Conservation (phyloP, 441 rosid genomes). For the Heliophila coronopifolia region DNA sequence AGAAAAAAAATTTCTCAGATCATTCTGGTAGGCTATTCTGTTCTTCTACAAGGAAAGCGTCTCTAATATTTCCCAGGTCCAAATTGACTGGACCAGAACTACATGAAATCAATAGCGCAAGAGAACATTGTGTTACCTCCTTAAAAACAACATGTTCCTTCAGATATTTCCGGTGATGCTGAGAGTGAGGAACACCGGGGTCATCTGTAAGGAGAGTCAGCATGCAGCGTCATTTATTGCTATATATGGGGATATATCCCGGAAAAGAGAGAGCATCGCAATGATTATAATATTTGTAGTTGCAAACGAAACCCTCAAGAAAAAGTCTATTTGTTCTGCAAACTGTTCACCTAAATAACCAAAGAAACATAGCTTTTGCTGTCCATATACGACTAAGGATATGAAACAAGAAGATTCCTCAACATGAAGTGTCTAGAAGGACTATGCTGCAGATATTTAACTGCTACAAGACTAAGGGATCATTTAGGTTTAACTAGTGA, state of each 20-base stretch:
- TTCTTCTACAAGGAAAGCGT: neutral
- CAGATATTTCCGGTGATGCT: conserved; percentile 75
- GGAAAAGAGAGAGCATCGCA: conserved; percentile 9
- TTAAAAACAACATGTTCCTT: conserved; percentile 92
- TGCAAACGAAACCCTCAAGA: conserved; percentile 4
- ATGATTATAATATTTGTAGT: neutral
- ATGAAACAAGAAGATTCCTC: conserved; percentile 17
- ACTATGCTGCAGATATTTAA: conserved; percentile 1
- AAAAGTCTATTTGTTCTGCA: conserved; percentile 1
- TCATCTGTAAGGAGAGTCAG: conserved; percentile 57
- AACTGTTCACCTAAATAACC: conserved; percentile 9
- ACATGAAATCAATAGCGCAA: conserved; percentile 14
- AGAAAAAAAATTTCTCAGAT: neutral
- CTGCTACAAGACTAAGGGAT: conserved; percentile 6
- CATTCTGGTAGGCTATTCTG: neutral
- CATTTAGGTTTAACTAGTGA: conserved; percentile 5
- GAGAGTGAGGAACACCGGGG: conserved; percentile 69
- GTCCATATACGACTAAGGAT: conserved; percentile 8
- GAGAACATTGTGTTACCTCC: conserved; percentile 54
- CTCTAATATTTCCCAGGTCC: neutral
- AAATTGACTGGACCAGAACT: conserved; percentile 1
- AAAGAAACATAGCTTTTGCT: conserved; percentile 5
- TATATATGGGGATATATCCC: conserved; percentile 5
- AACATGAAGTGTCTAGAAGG: too few species aligned
- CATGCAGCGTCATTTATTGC: conserved; percentile 15